Evolutionary conservation across 179 eudicot species (phyloP).

Genomic region (Silene vulgaris): DNA sequence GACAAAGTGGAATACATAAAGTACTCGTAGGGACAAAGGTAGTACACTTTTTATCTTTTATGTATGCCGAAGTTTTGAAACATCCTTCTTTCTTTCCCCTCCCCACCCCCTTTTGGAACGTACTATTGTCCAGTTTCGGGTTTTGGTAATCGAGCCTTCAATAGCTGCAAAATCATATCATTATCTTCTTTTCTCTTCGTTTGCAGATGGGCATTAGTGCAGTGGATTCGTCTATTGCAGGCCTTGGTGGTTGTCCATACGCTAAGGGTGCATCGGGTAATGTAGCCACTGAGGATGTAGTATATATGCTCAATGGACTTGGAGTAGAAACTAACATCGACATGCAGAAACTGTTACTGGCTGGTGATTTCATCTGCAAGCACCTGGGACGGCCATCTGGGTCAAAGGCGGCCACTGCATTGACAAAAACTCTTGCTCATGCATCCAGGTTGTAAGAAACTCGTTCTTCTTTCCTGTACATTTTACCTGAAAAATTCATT

Average conservation of each 20-base stretch:
- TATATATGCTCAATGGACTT: conserved; percentile 68
- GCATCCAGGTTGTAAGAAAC: conserved; percentile 55
- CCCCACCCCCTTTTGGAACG: not conserved
- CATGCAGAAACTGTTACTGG: conserved; percentile 56
- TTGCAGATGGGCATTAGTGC: conserved; percentile 66
- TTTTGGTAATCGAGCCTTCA: not conserved
- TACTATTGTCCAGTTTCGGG: not conserved
- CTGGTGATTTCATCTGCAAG: conserved; percentile 62
- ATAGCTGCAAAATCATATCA: not conserved
- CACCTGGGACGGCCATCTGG: conserved; percentile 61
- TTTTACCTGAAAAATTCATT: not conserved
- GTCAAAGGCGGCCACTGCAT: conserved; percentile 67
- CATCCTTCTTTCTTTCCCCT: not conserved
- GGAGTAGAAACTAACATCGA: conserved; percentile 60
- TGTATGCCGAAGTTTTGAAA: not conserved
- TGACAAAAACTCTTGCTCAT: conserved; percentile 39
- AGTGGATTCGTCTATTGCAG: conserved; percentile 69
- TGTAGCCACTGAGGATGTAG: conserved; percentile 82
- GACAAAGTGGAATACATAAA: not conserved
- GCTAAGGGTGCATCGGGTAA: conserved; percentile 89
- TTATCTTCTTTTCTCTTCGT: not conserved
- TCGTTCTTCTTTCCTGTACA: conserved; percentile 17
- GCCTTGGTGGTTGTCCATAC: conserved; percentile 87
- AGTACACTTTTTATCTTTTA: not conserved
- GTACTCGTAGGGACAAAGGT: not conserved